Evolutionary conservation across 306 rosid species (phyloP), one percentile per base, ranked within the genome.

Genomic region (Fagus sylvatica): DNA sequence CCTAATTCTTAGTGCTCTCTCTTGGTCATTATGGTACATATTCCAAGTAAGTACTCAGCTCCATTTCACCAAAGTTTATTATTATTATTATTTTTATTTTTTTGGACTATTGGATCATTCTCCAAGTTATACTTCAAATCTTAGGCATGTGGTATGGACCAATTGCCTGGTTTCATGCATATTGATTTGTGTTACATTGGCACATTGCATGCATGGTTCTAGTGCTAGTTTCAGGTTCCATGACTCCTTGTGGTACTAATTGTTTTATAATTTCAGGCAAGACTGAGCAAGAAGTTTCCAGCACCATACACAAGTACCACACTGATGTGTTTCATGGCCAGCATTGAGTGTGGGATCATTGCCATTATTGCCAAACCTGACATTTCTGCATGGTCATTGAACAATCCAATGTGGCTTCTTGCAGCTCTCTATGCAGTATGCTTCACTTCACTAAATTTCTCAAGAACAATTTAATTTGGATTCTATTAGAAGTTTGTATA

Each of bases 241-340:
- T 5, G 36, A 64, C 34, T 64, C 43, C 15, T 48, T 40, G 36
- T 17, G 5, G n/a, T 9, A 36, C 0, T 11, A 51, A 30, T 22
- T 19, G 16, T 53, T 64, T 59, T 39, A 6, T 2, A 28, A 11
- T 80, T 77, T 78, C 92, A 94, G 97, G 93, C 97, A 7, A 85
- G 83, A 71, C 32, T 94, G 76, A 81, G 91, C 77, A 84, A 71
- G 70, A 88, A 42, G 19, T 94, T 88, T 74, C 84, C 96, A 53
- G 98, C 90, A 28, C 97, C 98, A 0, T 94, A 86, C 46, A 94
- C 95, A 5, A 92, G 92, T 85, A 92, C 88, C 0, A 16, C 87
- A 3, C 57, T 78, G 79, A 84, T 88, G 92, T 85, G 92, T 61
- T 75, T 79, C 56, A 76, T 94, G 86, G 87, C 90, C 32, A 85